phyloP scores from a whole-genome alignment of 768 basidiomycete species.

The Termitomyces sp. region DNA sequence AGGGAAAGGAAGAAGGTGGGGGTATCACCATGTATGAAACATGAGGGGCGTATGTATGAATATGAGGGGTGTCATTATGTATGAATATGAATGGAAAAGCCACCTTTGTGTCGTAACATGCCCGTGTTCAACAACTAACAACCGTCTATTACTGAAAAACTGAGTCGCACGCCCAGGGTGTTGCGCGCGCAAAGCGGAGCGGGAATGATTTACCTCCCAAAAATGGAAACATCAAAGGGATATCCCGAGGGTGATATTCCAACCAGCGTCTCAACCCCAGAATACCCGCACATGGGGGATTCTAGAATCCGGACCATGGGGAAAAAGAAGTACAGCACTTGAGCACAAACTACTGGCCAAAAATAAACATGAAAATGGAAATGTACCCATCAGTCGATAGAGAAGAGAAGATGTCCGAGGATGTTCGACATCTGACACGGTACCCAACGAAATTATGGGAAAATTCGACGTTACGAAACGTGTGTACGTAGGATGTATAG shows the following conservation, averaged over 20 bases:
- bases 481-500: not conserved
- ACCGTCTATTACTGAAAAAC: not conserved
- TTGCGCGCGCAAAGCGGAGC: not conserved
- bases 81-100: not conserved
- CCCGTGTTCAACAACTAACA: not conserved
- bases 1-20: not conserved
- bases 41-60: not conserved
- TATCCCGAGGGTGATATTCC: not conserved
- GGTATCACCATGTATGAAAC: too few relatives aligned
- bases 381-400: not conserved
- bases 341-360: not conserved
- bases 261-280: not conserved
- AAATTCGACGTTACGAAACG: not conserved
- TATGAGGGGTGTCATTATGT: too few relatives aligned
- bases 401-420: not conserved
- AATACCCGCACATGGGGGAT: not conserved
- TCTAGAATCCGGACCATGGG: not conserved
- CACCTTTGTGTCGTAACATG: not conserved
- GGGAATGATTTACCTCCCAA: not conserved
- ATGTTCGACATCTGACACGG: not conserved
- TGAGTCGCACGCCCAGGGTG: not conserved
- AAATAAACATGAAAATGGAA: not conserved
- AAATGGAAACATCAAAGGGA: conserved; percentile 3
- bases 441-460: not conserved
- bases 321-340: not conserved